These are phyloP conservation scores for Hypoxylon sp. DNA, from an alignment of 2,329 filamentous ascomycete genomes.

Conservation along the genomic window DNA sequence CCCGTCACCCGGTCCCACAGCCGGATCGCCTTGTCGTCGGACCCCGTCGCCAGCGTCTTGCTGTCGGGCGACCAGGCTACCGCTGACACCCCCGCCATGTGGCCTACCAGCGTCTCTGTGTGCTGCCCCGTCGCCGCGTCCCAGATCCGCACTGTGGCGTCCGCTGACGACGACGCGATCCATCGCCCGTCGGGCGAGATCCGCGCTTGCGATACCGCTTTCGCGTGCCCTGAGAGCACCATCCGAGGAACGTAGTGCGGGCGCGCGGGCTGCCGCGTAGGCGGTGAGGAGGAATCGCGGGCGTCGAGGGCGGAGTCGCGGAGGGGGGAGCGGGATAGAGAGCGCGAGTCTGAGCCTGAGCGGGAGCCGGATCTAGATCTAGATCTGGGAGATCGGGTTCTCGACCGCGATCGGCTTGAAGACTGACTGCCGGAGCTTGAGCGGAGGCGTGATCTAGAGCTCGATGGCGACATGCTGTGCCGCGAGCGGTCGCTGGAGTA, in stretches of 20 bases:
- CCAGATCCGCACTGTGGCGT: slow-evolving; percentile 94
- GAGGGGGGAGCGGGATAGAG: slow-evolving; percentile 45
- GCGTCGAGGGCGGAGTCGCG: slow-evolving; percentile 26
- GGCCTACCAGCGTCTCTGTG: slow-evolving; percentile 90
- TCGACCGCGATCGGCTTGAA: slow-evolving; percentile 35
- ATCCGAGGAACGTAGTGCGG: slow-evolving; percentile 80
- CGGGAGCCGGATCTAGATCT: slow-evolving; percentile 44
- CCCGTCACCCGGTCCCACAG: slow-evolving; percentile 85
- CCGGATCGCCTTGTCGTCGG: slow-evolving; percentile 95
- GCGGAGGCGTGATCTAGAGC: slow-evolving; percentile 43
- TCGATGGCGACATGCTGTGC: slow-evolving; percentile 49
- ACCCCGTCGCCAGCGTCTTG: slow-evolving; percentile 88
- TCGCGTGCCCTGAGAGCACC: slow-evolving; percentile 81
- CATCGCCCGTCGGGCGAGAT: slow-evolving; percentile 92
- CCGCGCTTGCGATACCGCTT: slow-evolving; percentile 85
- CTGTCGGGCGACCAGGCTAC: slow-evolving; percentile 96
- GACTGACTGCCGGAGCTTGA: slow-evolving; percentile 36
- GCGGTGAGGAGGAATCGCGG: slow-evolving; percentile 48
- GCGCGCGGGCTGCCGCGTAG: slow-evolving; percentile 64
- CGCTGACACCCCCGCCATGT: slow-evolving; percentile 92
- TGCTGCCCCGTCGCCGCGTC: slow-evolving; percentile 82
- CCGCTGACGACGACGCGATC: slow-evolving; percentile 91
- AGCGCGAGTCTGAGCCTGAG: slow-evolving; percentile 33
- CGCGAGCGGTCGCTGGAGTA: slow-evolving; percentile 53
- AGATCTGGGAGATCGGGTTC: slow-evolving; percentile 36